Percentiles rank a stretch among this genome's conserved stretches.
These are phyloP conservation scores for Leishmania turanica DNA, from an alignment of 208 protist species.

Conservation along the genomic window DNA sequence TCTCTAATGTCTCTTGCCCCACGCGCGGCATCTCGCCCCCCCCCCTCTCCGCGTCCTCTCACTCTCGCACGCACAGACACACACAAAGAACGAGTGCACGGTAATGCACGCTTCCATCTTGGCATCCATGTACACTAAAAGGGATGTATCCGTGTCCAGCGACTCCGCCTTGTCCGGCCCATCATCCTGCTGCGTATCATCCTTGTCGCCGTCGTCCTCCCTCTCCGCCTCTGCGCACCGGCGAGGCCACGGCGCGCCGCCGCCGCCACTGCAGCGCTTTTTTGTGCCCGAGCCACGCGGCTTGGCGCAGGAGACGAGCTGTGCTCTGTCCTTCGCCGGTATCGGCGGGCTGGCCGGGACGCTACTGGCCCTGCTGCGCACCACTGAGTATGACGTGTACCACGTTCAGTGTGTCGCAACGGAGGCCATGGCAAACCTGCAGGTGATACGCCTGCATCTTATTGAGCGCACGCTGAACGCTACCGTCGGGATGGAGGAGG, in stretches of 20 bases:
- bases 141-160: background rate
- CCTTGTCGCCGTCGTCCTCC: background rate
- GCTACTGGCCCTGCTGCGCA: conserved; percentile 1
- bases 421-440: conserved; percentile 12
- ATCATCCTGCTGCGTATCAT: conserved; percentile 1
- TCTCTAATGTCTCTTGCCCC: background rate
- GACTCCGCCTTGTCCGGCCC: background rate
- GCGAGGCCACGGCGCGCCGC: background rate
- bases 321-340: background rate
- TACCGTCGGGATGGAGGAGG: background rate
- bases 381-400: conserved; percentile 10
- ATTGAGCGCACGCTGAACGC: conserved; percentile 3
- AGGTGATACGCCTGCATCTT: conserved; percentile 11
- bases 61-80: background rate
- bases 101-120: background rate
- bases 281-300: background rate
- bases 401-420: conserved; percentile 13
- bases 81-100: background rate
- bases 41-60: background rate
- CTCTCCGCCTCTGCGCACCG: background rate
- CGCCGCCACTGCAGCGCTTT: background rate
- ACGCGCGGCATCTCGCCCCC: background rate
- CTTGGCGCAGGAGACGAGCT: background rate
- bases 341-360: background rate
- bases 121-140: background rate